phyloP scores from a whole-genome alignment of 495 filamentous ascomycete genomes.

The Xeromyces bisporus region DNA sequence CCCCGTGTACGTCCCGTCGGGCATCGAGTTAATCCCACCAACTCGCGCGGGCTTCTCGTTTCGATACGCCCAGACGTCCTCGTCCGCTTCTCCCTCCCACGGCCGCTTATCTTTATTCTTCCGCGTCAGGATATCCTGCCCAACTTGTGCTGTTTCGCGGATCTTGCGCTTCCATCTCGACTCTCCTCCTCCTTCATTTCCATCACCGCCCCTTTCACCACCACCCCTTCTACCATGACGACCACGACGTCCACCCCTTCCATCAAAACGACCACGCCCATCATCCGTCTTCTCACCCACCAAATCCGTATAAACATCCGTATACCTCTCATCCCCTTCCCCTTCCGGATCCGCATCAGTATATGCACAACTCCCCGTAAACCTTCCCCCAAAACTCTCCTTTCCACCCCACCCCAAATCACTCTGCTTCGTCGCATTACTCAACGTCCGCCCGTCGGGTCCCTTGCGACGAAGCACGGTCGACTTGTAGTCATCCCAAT shows the following conservation, averaged over 20 bases:
- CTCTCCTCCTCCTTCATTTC: conserved; percentile 23
- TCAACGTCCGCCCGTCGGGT: conserved; percentile 67
- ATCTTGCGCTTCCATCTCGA: conserved; percentile 22
- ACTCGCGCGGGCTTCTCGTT: conserved; percentile 71
- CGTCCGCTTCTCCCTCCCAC: conserved; percentile 45
- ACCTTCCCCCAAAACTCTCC: conserved; percentile 47
- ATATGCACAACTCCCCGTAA: too few relatives aligned
- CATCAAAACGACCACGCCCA: too few relatives aligned
- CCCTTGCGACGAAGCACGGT: conserved; percentile 88
- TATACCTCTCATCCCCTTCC: conserved; percentile 14
- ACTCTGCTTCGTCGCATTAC: conserved; percentile 65
- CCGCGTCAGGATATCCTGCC: conserved; percentile 23
- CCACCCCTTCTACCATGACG: too few relatives aligned
- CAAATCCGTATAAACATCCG: conserved; percentile 29
- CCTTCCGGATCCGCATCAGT: conserved; percentile 2
- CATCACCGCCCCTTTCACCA: conserved; percentile 27
- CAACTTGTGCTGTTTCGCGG: conserved; percentile 20
- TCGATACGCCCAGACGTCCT: conserved; percentile 64
- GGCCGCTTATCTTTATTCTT: conserved; percentile 19
- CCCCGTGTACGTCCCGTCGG: conserved; percentile 59
- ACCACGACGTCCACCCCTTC: too few relatives aligned
- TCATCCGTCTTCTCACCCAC: conserved; percentile 7
- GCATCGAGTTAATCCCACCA: conserved; percentile 64
- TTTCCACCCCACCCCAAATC: conserved; percentile 67
- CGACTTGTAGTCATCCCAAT: conserved; percentile 98